A percentile compares a stretch with the other conserved stretches of the same genome.
Conservation (phyloP, 2,329 filamentous ascomycete genomes). For the Penicillium digitatum region DNA sequence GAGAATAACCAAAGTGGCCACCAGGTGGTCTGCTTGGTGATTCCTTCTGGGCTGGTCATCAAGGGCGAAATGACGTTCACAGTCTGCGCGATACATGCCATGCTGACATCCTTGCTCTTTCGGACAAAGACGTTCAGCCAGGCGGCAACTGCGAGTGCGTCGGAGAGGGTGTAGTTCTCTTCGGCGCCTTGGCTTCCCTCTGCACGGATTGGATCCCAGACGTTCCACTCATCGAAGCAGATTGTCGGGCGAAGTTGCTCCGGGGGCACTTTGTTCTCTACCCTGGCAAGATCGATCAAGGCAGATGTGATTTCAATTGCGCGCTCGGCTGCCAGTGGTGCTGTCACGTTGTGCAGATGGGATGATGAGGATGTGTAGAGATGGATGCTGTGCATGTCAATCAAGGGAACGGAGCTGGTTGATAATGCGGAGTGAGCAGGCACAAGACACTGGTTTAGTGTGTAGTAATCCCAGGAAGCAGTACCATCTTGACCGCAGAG, state of each 20-base stretch:
- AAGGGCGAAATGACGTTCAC: slow-evolving; percentile 75
- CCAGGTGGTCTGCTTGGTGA: slow-evolving; percentile 70
- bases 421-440: slow-evolving; percentile 44
- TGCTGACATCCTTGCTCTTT: slow-evolving; percentile 66
- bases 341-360: slow-evolving; percentile 56
- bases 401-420: slow-evolving; percentile 46
- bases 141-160: slow-evolving; percentile 68
- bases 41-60: slow-evolving; percentile 63
- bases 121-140: slow-evolving; percentile 75
- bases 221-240: slow-evolving; percentile 84
- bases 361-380: slow-evolving; percentile 64
- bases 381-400: slow-evolving; percentile 80
- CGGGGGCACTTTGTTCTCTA: slow-evolving; percentile 58
- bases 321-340: slow-evolving; percentile 66
- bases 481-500: slow-evolving; percentile 70
- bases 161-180: slow-evolving; percentile 69
- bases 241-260: slow-evolving; percentile 63
- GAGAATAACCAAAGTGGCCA: slow-evolving; percentile 68
- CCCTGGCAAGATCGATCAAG: slow-evolving; percentile 68
- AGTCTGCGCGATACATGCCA: slow-evolving; percentile 74
- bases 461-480: slow-evolving; percentile 68
- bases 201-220: slow-evolving; percentile 70
- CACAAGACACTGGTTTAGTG: slow-evolving; percentile 64
- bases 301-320: slow-evolving; percentile 66
- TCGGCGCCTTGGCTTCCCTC: slow-evolving; percentile 69